Evolutionary conservation across 208 protist species (phyloP).

Genomic region (Leishmania turanica): DNA sequence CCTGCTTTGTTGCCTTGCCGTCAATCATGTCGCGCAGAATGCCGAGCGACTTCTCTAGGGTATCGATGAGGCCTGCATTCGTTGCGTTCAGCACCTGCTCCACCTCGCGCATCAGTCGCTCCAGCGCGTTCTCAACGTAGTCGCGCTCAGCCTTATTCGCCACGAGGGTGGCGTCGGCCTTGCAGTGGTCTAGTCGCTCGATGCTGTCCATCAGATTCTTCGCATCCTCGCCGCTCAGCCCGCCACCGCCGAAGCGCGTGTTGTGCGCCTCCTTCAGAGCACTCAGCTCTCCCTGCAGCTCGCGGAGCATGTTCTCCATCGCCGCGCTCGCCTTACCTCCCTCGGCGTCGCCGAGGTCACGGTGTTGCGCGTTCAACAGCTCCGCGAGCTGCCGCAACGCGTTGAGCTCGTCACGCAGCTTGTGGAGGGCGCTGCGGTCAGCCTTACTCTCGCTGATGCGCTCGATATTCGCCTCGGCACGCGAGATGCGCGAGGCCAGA

Average conservation of each 20-base stretch:
- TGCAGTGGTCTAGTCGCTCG: constrained; percentile 82
- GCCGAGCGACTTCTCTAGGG: constrained; percentile 88
- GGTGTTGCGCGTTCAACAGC: constrained; percentile 26
- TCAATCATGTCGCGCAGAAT: constrained; percentile 93
- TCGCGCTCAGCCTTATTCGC: constrained; percentile 93
- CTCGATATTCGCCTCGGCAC: constrained; percentile 32
- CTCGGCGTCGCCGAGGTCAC: constrained; percentile 20
- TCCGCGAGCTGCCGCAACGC: constrained; percentile 64
- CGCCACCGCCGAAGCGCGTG: constrained; percentile 12
- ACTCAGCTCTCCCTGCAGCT: constrained; percentile 67
- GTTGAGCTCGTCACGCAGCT: constrained; percentile 72
- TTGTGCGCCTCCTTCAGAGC: constrained; percentile 41
- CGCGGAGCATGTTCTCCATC: constrained; percentile 54
- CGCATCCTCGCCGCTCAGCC: constrained; percentile 46
- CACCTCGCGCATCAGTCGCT: constrained; percentile 92
- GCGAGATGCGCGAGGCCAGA: constrained; percentile 35
- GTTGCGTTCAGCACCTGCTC: constrained; percentile 92
- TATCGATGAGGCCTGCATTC: constrained; percentile 92
- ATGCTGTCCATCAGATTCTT: constrained; percentile 58
- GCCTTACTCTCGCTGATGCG: constrained; percentile 74
- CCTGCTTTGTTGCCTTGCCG: constrained; percentile 85
- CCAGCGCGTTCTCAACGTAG: constrained; percentile 92
- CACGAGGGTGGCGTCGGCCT: constrained; percentile 86
- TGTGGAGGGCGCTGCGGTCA: constrained; percentile 60
- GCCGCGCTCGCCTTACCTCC: constrained; percentile 2